These are phyloP conservation scores for Naganishia albida DNA, from an alignment of 1,284 basidiomycete genomes.

Conservation along the genomic window DNA sequence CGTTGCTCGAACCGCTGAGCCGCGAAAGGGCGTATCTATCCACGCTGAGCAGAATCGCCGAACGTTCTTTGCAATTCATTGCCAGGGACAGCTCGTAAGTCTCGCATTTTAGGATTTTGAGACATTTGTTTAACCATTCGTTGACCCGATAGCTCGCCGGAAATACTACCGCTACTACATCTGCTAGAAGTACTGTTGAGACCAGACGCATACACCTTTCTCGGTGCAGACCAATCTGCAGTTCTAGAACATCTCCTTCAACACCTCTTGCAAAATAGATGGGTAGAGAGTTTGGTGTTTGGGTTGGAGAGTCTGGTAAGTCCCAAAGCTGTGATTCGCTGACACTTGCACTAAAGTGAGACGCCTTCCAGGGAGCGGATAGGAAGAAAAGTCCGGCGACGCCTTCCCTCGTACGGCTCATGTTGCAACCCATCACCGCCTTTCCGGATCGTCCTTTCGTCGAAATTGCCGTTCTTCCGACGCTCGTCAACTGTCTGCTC, in stretches of 20 bases:
- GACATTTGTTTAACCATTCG: not conserved
- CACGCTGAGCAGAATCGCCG: slow-evolving; percentile 5
- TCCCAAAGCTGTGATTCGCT: not conserved
- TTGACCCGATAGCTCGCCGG: not conserved
- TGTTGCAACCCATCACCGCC: slow-evolving; percentile 43
- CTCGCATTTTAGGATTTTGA: not conserved
- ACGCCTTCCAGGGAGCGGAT: slow-evolving; percentile 34
- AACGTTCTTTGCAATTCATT: slow-evolving; percentile 8
- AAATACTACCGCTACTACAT: slow-evolving; percentile 2
- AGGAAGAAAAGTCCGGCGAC: slow-evolving; percentile 50
- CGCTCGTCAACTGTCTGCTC: slow-evolving; percentile 45
- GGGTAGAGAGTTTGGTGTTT: slow-evolving; percentile 42
- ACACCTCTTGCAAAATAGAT: slow-evolving; percentile 34
- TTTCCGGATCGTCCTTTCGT: slow-evolving; percentile 22
- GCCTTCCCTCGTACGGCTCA: slow-evolving; percentile 41
- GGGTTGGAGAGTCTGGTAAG: slow-evolving; percentile 40
- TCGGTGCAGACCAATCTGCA: not conserved
- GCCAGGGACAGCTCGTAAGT: slow-evolving; percentile 20
- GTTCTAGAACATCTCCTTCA: slow-evolving; percentile 32
- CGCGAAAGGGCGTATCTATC: slow-evolving; percentile 8
- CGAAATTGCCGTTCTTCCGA: slow-evolving; percentile 37
- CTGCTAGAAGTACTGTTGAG: slow-evolving; percentile 7
- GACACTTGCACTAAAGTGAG: not conserved
- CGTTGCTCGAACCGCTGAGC: slow-evolving; percentile 19
- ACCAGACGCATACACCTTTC: slow-evolving; percentile 1